These are phyloP conservation scores for Neolentinus lepideus DNA, from an alignment of 1,284 basidiomycete genomes.

Conservation along the genomic window DNA sequence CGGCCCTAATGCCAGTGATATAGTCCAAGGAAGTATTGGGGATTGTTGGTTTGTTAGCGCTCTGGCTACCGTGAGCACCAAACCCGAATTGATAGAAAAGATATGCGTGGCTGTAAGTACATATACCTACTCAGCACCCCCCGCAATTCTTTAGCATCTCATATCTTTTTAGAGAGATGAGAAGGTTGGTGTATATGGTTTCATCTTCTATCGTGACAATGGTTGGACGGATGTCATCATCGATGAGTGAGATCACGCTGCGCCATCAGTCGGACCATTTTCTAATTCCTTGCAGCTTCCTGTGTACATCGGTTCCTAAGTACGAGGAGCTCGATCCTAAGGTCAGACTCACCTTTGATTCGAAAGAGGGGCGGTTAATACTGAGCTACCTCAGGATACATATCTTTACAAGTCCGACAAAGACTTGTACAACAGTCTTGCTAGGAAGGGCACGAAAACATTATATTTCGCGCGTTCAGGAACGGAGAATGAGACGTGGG, in stretches of 20 bases:
- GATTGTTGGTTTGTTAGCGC: conserved; percentile 48
- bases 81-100: conserved; percentile 36
- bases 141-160: background rate
- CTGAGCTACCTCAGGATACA: conserved; percentile 4
- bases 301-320: conserved; percentile 38
- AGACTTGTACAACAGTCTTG: conserved; percentile 17
- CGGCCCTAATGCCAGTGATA: conserved; percentile 30
- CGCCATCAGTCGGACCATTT: background rate
- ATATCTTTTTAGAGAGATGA: conserved; percentile 33
- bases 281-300: conserved; percentile 20
- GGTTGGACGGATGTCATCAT: conserved; percentile 28
- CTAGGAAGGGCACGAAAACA: conserved; percentile 21
- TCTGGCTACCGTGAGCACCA: conserved; percentile 31
- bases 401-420: conserved; percentile 22
- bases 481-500: conserved; percentile 42
- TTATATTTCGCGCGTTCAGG: conserved; percentile 45
- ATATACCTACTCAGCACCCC: conserved; percentile 8
- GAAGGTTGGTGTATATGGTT: conserved; percentile 48
- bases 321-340: conserved; percentile 35
- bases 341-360: background rate
- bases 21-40: conserved; percentile 34
- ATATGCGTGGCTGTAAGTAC: conserved; percentile 37
- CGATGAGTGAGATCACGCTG: conserved; percentile 33
- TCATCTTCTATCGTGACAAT: conserved; percentile 42
- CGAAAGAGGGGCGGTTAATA: conserved; percentile 28